Evolutionary conservation across 2,329 filamentous ascomycete species (phyloP).

Genomic region (Cadophora malorum): DNA sequence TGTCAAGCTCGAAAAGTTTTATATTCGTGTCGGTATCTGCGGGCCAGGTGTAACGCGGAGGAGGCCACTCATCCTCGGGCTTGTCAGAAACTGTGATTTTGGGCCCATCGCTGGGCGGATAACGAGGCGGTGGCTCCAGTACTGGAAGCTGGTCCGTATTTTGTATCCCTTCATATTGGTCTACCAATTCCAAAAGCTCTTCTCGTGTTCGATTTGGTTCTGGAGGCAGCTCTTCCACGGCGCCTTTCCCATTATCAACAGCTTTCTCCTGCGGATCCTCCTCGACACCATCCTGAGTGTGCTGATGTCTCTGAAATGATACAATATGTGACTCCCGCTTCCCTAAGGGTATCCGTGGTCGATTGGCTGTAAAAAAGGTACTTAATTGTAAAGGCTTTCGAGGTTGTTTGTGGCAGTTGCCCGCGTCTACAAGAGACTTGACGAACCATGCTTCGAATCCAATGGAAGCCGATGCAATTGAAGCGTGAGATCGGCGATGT

Average conservation of each 20-base stretch:
- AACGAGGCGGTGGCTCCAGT: slow-evolving; percentile 58
- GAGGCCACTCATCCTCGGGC: slow-evolving; percentile 52
- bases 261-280: slow-evolving; percentile 1
- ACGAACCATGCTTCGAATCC: slow-evolving; percentile 46
- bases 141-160: slow-evolving; percentile 61
- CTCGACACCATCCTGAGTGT: slow-evolving; percentile 21
- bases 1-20: slow-evolving; percentile 38
- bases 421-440: slow-evolving; percentile 41
- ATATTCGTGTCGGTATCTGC: slow-evolving; percentile 38
- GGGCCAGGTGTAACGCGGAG: slow-evolving; percentile 42
- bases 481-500: slow-evolving; percentile 8
- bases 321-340: slow-evolving; percentile 19
- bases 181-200: slow-evolving; percentile 60
- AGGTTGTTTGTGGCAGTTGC: slow-evolving; percentile 41
- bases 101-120: slow-evolving; percentile 58
- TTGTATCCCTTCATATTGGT: slow-evolving; percentile 54
- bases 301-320: slow-evolving; percentile 30
- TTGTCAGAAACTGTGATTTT: slow-evolving; percentile 57
- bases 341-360: slow-evolving; percentile 28
- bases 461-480: slow-evolving; percentile 28
- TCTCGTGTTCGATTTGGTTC: slow-evolving; percentile 45
- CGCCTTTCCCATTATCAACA: background rate
- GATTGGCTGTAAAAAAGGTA: slow-evolving; percentile 35
- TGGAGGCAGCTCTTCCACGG: slow-evolving; percentile 9
- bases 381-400: slow-evolving; percentile 27